Conservation (phyloP, 345 rosid genomes). For the Raphanus sativus region DNA sequence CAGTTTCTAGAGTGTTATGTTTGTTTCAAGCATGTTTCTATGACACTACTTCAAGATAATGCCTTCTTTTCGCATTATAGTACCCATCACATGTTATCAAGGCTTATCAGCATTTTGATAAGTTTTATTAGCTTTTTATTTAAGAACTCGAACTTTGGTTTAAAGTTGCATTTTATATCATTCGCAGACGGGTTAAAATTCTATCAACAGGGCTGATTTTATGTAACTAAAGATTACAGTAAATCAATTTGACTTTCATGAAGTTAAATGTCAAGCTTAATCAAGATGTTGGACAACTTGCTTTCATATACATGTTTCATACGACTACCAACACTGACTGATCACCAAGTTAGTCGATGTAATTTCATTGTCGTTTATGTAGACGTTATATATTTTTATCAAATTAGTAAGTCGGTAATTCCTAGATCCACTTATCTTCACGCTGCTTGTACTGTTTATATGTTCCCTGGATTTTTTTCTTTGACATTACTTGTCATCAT, state of each 20-base stretch:
- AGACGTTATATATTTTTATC: too few relatives aligned
- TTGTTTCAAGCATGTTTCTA: slow-evolving; percentile 28
- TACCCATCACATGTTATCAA: slow-evolving; percentile 1
- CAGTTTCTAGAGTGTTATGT: slow-evolving; percentile 17
- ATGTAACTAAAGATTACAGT: too few relatives aligned
- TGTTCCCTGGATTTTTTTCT: too few relatives aligned
- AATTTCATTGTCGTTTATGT: too few relatives aligned
- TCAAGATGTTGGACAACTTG: too few relatives aligned
- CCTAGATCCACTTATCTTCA: too few relatives aligned
- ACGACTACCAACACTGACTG: too few relatives aligned
- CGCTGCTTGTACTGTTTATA: too few relatives aligned
- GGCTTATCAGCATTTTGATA: not conserved
- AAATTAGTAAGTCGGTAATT: too few relatives aligned
- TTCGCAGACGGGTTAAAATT: not conserved
- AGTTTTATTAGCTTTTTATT: not conserved
- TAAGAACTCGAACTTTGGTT: not conserved
- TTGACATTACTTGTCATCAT: not conserved
- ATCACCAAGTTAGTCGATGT: too few relatives aligned
- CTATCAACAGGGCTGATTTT: too few relatives aligned
- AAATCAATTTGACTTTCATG: not conserved
- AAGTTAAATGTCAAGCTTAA: not conserved
- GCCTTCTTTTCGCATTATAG: slow-evolving; percentile 15
- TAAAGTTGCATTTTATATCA: not conserved
- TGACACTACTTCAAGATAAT: slow-evolving; percentile 1
- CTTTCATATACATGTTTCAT: too few relatives aligned